Percentiles rank a stretch among this genome's conserved stretches.
These are phyloP conservation scores for Mycena galericulata DNA, from an alignment of 768 basidiomycete genomes.

Conservation along the genomic window DNA sequence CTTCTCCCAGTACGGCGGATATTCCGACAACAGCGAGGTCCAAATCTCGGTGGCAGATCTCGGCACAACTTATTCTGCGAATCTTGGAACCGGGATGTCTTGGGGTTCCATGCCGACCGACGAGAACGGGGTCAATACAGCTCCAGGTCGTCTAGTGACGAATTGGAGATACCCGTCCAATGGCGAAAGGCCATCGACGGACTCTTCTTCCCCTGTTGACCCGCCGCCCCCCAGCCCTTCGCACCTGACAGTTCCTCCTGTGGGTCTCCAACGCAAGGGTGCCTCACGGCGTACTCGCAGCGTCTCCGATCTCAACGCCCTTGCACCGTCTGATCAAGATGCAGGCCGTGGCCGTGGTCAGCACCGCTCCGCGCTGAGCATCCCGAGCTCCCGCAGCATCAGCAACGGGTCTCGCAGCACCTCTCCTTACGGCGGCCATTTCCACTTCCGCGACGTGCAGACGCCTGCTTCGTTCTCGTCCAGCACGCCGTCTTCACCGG, in stretches of 20 bases:
- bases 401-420: slow-evolving; percentile 24
- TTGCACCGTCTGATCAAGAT: slow-evolving; percentile 13
- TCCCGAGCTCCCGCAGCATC: slow-evolving; percentile 32
- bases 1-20: slow-evolving; percentile 3
- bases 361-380: slow-evolving; percentile 30
- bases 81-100: slow-evolving; percentile 21
- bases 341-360: slow-evolving; percentile 31
- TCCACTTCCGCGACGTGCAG: slow-evolving; percentile 14
- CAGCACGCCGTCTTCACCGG: slow-evolving; percentile 25
- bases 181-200: background rate
- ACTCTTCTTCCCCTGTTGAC: background rate
- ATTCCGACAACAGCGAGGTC: slow-evolving; percentile 9
- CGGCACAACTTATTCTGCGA: background rate
- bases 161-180: slow-evolving; percentile 23
- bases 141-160: background rate
- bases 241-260: slow-evolving; percentile 27
- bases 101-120: slow-evolving; percentile 23
- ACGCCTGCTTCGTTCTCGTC: slow-evolving; percentile 20
- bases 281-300: slow-evolving; percentile 32
- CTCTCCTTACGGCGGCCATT: slow-evolving; percentile 15
- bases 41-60: slow-evolving; percentile 20
- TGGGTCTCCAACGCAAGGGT: slow-evolving; percentile 23
- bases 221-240: slow-evolving; percentile 28
- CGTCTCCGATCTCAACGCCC: slow-evolving; percentile 24
- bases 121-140: background rate